A percentile compares a stretch with the other conserved stretches of the same genome.
Evolutionary conservation across 768 basidiomycete species (phyloP).

Genomic region (Leccinum barrowsii): DNA sequence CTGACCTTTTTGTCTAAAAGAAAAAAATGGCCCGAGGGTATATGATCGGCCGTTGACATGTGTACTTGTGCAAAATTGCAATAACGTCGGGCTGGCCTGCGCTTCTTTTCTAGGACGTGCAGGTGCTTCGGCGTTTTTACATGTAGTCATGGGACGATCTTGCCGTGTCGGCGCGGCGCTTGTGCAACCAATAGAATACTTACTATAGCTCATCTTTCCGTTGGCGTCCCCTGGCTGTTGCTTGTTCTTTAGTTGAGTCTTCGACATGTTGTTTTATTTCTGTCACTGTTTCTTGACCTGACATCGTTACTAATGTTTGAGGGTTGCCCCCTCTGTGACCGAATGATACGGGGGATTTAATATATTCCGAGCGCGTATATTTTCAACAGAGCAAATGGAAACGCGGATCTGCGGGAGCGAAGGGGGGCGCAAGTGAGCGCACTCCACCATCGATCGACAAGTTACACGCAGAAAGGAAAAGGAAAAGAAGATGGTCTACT

Average conservation of each 20-base stretch:
- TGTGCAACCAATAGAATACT: slow-evolving; percentile 15
- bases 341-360: background rate
- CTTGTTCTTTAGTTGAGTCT: background rate
- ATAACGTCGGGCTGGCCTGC: background rate
- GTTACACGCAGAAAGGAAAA: background rate
- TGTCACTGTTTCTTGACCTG: background rate
- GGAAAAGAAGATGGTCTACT: background rate
- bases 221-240: background rate
- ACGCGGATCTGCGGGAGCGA: background rate
- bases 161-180: background rate
- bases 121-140: background rate
- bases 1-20: background rate
- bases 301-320: background rate
- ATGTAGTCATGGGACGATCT: background rate
- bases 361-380: background rate
- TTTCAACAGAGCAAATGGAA: background rate
- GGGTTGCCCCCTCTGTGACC: background rate
- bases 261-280: background rate
- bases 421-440: background rate
- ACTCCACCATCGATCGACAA: background rate
- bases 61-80: slow-evolving; percentile 3
- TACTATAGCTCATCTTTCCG: background rate
- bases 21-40: background rate
- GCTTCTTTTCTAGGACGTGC: background rate
- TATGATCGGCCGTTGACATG: slow-evolving; percentile 3